phyloP scores from a whole-genome alignment of 768 basidiomycete genomes.

The Hirschioporus abietinus region DNA sequence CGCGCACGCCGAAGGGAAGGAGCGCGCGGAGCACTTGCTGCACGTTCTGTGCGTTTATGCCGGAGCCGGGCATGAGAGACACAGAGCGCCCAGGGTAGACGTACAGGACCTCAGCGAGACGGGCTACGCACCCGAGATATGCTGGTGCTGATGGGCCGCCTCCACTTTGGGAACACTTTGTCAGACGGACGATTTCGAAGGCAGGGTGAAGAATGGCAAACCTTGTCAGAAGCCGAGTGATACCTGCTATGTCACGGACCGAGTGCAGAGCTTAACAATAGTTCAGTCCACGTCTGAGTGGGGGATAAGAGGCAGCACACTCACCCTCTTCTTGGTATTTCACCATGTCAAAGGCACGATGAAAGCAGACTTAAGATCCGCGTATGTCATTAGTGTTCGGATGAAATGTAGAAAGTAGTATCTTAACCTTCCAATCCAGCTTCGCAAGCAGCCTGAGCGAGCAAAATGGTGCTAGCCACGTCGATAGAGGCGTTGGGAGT shows the following conservation, averaged over 20 bases:
- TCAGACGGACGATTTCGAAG: background rate
- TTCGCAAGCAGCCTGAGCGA: background rate
- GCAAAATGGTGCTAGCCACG: slow-evolving; percentile 42
- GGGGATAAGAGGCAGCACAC: slow-evolving; percentile 3
- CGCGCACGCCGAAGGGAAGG: slow-evolving; percentile 50
- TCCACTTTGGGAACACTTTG: background rate
- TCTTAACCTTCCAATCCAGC: background rate
- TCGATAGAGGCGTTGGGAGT: slow-evolving; percentile 54
- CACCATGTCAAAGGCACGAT: slow-evolving; percentile 76
- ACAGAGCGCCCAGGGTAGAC: slow-evolving; percentile 11
- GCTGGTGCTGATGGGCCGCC: background rate
- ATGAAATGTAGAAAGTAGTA: background rate
- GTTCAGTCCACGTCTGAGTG: background rate
- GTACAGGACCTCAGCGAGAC: background rate
- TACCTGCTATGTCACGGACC: slow-evolving; percentile 50
- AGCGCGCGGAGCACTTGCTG: slow-evolving; percentile 42
- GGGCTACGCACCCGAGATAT: background rate
- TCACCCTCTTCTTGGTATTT: slow-evolving; percentile 47
- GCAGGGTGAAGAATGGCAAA: slow-evolving; percentile 18
- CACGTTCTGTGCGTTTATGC: slow-evolving; percentile 59
- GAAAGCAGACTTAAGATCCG: slow-evolving; percentile 57
- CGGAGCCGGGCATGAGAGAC: slow-evolving; percentile 67
- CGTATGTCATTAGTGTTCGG: background rate
- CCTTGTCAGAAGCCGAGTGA: slow-evolving; percentile 81
- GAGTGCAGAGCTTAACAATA: slow-evolving; percentile 37